Conservation (phyloP, 1,139 yeast genomes). For the Zygoascus meyerae region DNA sequence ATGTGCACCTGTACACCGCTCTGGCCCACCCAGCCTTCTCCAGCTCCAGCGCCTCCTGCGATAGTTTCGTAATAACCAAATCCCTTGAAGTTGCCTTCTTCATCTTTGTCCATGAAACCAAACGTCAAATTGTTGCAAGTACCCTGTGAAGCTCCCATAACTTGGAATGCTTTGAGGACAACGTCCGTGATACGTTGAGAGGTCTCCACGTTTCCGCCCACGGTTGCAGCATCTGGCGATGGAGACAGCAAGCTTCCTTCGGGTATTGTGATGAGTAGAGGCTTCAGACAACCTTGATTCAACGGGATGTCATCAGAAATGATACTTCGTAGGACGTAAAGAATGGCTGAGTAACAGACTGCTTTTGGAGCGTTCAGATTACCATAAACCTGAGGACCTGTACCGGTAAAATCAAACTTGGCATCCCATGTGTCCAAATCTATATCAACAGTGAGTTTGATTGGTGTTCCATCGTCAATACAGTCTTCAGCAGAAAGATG, state of each 20-base stretch:
- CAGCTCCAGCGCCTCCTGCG: slow-evolving; percentile 71
- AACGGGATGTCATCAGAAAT: slow-evolving; percentile 75
- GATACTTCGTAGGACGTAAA: slow-evolving; percentile 69
- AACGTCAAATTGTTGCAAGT: slow-evolving; percentile 71
- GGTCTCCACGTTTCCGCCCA: slow-evolving; percentile 86
- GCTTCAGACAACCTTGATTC: slow-evolving; percentile 77
- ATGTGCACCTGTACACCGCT: slow-evolving; percentile 64
- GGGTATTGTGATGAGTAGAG: slow-evolving; percentile 61
- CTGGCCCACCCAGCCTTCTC: slow-evolving; percentile 55
- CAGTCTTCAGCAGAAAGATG: slow-evolving; percentile 45
- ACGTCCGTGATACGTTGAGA: slow-evolving; percentile 81
- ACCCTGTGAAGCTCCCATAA: slow-evolving; percentile 76
- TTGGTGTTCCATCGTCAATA: slow-evolving; percentile 59
- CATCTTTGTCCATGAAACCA: slow-evolving; percentile 40
- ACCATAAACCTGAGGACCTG: slow-evolving; percentile 56
- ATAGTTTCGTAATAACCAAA: slow-evolving; percentile 72
- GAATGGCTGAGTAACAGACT: slow-evolving; percentile 72
- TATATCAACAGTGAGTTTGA: slow-evolving; percentile 43
- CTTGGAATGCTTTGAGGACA: slow-evolving; percentile 65
- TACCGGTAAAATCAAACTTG: slow-evolving; percentile 53
- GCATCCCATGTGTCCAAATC: slow-evolving; percentile 44
- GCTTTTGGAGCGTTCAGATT: slow-evolving; percentile 65
- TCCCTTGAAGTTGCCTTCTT: slow-evolving; percentile 39
- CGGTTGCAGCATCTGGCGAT: slow-evolving; percentile 72
- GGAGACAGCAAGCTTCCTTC: slow-evolving; percentile 67